Conservation (phyloP, 1,284 basidiomycete species). For the Blastosporella zonata region DNA sequence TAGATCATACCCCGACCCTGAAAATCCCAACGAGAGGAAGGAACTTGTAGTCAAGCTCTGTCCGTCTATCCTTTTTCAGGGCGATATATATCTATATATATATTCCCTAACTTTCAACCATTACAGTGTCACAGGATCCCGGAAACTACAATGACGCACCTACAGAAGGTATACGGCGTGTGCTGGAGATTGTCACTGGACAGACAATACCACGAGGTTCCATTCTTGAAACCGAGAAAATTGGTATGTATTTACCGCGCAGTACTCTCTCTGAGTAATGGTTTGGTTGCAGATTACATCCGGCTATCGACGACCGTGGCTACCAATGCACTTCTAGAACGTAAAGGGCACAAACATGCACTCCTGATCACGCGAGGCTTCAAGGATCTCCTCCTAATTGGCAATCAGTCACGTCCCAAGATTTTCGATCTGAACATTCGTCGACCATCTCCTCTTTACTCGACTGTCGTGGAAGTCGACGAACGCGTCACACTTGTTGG, state of each 20-base stretch:
- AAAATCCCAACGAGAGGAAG: slow-evolving; percentile 54
- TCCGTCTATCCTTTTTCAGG: slow-evolving; percentile 45
- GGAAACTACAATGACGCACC: slow-evolving; percentile 92
- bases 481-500: slow-evolving; percentile 94
- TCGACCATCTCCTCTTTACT: slow-evolving; percentile 78
- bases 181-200: slow-evolving; percentile 78
- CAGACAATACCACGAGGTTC: slow-evolving; percentile 62
- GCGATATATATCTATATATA: too few species aligned
- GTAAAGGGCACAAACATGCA: slow-evolving; percentile 90
- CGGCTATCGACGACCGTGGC: slow-evolving; percentile 94
- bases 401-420: slow-evolving; percentile 88
- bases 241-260: slow-evolving; percentile 52
- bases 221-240: slow-evolving; percentile 77
- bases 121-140: slow-evolving; percentile 79
- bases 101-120: neutral
- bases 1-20: slow-evolving; percentile 73
- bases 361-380: slow-evolving; percentile 92
- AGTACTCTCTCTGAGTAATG: neutral
- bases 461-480: slow-evolving; percentile 83
- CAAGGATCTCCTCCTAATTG: slow-evolving; percentile 87
- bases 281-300: slow-evolving; percentile 69
- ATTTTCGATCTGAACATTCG: slow-evolving; percentile 89
- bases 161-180: slow-evolving; percentile 90
- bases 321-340: slow-evolving; percentile 93
- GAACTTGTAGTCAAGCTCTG: slow-evolving; percentile 82